Percentiles rank a stretch among this genome's conserved stretches.
Conservation (phyloP, 2,329 filamentous ascomycete genomes). For the Pseudogymnoascus sp. region DNA sequence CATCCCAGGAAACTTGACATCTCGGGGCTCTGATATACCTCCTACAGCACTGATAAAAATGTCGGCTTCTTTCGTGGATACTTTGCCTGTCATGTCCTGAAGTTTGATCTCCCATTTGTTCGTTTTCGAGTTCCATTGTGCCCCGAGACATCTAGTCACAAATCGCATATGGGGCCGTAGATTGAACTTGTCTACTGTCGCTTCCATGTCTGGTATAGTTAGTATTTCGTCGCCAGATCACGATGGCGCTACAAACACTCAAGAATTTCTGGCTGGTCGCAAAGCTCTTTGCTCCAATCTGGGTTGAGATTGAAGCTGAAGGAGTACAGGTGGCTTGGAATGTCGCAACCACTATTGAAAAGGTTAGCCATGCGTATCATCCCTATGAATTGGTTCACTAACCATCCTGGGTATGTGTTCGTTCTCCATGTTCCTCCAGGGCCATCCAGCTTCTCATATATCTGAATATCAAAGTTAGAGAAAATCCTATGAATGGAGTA, state of each 20-base stretch:
- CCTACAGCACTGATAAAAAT: slow-evolving; percentile 23
- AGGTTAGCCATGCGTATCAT: neutral
- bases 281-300: slow-evolving; percentile 30
- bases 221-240: neutral
- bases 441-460: slow-evolving; percentile 28
- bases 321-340: slow-evolving; percentile 34
- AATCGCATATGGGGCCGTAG: slow-evolving; percentile 23
- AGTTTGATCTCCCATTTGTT: slow-evolving; percentile 24
- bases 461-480: neutral
- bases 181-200: slow-evolving; percentile 28
- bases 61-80: slow-evolving; percentile 20
- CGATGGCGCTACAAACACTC: slow-evolving; percentile 1
- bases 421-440: slow-evolving; percentile 27
- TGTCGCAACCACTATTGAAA: slow-evolving; percentile 20
- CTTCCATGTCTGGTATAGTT: slow-evolving; percentile 20
- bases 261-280: slow-evolving; percentile 10
- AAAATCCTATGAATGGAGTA: neutral
- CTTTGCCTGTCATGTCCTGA: slow-evolving; percentile 20
- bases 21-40: slow-evolving; percentile 22
- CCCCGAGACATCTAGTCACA: slow-evolving; percentile 19
- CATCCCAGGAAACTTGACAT: slow-evolving; percentile 23
- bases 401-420: slow-evolving; percentile 29
- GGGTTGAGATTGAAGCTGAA: slow-evolving; percentile 36
- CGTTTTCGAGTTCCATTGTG: slow-evolving; percentile 20
- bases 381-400: neutral